A percentile compares a stretch with the other conserved stretches of the same genome.
Evolutionary conservation across 305 asterid species (phyloP).

Genomic region (Ajuga reptans): DNA sequence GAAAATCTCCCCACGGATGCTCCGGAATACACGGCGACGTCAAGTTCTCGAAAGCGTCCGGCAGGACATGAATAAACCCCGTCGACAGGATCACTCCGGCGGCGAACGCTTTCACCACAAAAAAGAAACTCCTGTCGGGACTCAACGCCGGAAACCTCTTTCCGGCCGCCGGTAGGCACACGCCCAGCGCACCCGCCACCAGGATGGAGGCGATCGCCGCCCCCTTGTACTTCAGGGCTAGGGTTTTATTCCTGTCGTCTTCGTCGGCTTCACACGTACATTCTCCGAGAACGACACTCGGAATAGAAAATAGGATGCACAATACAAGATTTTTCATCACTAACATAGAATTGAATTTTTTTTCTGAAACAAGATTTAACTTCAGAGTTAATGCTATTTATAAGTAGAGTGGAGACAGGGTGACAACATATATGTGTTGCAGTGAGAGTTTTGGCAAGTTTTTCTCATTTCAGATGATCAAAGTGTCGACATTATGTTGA

Average conservation of each 20-base stretch:
- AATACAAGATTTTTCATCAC: background rate
- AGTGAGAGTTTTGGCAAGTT: too few species aligned
- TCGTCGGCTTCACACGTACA: constrained; percentile 37
- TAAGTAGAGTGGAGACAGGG: too few species aligned
- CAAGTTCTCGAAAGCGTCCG: constrained; percentile 45
- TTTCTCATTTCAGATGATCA: too few species aligned
- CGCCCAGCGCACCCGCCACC: constrained; percentile 36
- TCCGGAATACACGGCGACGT: constrained; percentile 32
- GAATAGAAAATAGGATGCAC: constrained; percentile 1
- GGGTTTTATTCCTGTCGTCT: constrained; percentile 19
- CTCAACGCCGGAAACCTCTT: constrained; percentile 32
- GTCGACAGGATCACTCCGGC: constrained; percentile 60
- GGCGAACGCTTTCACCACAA: constrained; percentile 49
- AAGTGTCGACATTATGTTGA: too few species aligned
- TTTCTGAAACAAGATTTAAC: too few species aligned
- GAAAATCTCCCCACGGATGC: constrained; percentile 49
- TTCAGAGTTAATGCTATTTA: too few species aligned
- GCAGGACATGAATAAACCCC: constrained; percentile 51
- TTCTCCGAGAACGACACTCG: constrained; percentile 12
- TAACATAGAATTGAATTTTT: too few species aligned
- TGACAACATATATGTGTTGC: too few species aligned
- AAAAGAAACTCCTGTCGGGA: constrained; percentile 40
- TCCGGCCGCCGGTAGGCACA: constrained; percentile 36
- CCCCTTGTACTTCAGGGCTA: constrained; percentile 39
- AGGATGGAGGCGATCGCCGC: constrained; percentile 43